Conservation (phyloP, 2,329 filamentous ascomycete species). For the Atkinsonella texensis region DNA sequence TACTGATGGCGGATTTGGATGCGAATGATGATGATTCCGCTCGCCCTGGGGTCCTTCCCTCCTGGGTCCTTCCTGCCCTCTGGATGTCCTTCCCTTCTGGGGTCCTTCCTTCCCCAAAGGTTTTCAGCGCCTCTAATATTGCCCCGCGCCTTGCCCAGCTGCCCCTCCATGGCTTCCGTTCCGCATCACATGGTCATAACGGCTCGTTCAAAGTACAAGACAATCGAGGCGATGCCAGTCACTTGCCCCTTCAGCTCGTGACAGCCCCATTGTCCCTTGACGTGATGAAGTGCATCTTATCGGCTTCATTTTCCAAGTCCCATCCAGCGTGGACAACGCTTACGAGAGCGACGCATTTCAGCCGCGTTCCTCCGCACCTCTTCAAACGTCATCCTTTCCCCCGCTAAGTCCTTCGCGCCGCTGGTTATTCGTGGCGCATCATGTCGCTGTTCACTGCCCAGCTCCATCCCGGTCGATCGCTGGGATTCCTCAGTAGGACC, state of each 20-base stretch:
- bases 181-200: constrained; percentile 5
- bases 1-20: too few relatives aligned
- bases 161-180: not conserved
- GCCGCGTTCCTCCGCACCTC: not conserved
- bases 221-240: not conserved
- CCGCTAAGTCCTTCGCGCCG: too few relatives aligned
- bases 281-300: not conserved
- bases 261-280: not conserved
- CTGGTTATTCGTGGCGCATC: not conserved
- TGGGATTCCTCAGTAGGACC: constrained; percentile 46
- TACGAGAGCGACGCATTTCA: too few relatives aligned
- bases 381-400: not conserved
- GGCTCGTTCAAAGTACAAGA: not conserved
- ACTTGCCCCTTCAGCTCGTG: not conserved
- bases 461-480: constrained; percentile 52
- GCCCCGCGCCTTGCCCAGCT: constrained; percentile 3
- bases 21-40: too few relatives aligned
- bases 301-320: not conserved
- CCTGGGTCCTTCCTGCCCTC: too few relatives aligned
- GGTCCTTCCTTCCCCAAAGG: too few relatives aligned
- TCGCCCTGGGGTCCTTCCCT: too few relatives aligned
- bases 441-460: constrained; percentile 46
- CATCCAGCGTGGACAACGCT: not conserved
- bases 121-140: too few relatives aligned
- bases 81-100: too few relatives aligned